Base-by-base conservation (phyloP, 1,284 basidiomycete species). In the Lentinus polychrous region DNA sequence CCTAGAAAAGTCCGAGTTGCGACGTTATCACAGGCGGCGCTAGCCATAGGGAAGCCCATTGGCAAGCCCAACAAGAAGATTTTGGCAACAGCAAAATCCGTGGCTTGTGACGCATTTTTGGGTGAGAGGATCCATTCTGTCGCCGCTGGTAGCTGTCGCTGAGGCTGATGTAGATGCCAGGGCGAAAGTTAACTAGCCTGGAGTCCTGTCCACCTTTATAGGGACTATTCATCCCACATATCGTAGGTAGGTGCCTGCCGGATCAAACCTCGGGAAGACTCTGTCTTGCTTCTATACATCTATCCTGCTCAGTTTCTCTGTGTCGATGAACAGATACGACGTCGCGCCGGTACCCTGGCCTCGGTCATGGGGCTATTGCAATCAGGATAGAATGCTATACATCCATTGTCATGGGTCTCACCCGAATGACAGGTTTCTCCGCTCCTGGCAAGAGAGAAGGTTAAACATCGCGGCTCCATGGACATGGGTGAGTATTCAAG, bases 361-460 rank as follows among this genome's bases (percentile, higher is more conserved):
- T 49, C 38, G 47, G 55, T 43, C 47, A 52, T 23, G 40, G 48
- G 41, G 24, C 41, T 40, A 48, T 18, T 17, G 20, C 17, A 15
- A 33, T 39, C 15, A 20, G n/a, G n/a, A n/a, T n/a, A n/a, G n/a
- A n/a, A n/a, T n/a, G n/a, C n/a, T 41, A 27, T 17, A 22, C 24
- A 40, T 52, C 55, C 55, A 35, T 43, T 52, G 50, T 46, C 47
- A 42, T 53, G 45, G 46, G 39, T 37, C 35, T 33, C 22, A 31
- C 12, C 45, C 45, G 50, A 58, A 55, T 40, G 52, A 52, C 53
- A 53, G 55, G 58, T 63, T 63, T 60, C 53, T 56, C 61, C 61
- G 61, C 23, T 40, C 52, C 55, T 47, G 44, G 46, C 53, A 49
- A 51, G 46, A 49, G 53, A 40, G 38, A 52, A 57, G 58, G 60